Evolutionary conservation across 768 basidiomycete species (phyloP).

Genomic region (Termitomyces sp.): DNA sequence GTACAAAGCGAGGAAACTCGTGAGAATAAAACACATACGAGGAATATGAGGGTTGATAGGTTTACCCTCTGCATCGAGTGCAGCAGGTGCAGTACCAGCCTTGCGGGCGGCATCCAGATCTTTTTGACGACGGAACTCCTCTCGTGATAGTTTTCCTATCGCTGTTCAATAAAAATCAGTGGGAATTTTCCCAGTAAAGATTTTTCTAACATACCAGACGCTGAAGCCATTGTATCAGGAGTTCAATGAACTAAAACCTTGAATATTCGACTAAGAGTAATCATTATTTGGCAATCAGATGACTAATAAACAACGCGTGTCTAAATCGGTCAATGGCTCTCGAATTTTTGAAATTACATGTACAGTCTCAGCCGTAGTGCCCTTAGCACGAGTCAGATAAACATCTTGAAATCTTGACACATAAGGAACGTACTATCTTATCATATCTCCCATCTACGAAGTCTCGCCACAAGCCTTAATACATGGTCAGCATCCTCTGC

Average conservation of each 20-base stretch:
- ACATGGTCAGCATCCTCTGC: constrained; percentile 30
- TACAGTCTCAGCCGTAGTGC: no score
- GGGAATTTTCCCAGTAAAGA: background rate
- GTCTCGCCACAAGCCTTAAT: constrained; percentile 33
- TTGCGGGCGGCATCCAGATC: constrained; percentile 98
- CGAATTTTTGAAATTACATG: no score
- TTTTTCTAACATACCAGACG: constrained; percentile 32
- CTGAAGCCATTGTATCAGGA: constrained; percentile 34
- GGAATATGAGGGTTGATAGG: constrained; percentile 99
- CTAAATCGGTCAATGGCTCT: background rate
- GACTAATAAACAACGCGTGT: constrained; percentile 5
- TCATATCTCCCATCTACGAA: constrained; percentile 24
- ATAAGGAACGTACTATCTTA: background rate
- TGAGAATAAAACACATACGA: constrained; percentile 52
- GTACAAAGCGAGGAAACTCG: background rate
- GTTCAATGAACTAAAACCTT: background rate
- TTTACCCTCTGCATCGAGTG: constrained; percentile 90
- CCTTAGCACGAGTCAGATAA: background rate
- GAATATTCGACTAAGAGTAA: no score
- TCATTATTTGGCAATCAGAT: constrained; percentile 9
- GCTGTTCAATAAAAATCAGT: constrained; percentile 29
- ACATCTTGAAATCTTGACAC: background rate
- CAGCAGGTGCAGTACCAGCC: constrained; percentile 96
- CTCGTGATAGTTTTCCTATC: constrained; percentile 85
- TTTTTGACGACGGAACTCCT: constrained; percentile 93